Conservation (phyloP, 2,329 filamentous ascomycete genomes). For the Colletotrichum camelliae region DNA sequence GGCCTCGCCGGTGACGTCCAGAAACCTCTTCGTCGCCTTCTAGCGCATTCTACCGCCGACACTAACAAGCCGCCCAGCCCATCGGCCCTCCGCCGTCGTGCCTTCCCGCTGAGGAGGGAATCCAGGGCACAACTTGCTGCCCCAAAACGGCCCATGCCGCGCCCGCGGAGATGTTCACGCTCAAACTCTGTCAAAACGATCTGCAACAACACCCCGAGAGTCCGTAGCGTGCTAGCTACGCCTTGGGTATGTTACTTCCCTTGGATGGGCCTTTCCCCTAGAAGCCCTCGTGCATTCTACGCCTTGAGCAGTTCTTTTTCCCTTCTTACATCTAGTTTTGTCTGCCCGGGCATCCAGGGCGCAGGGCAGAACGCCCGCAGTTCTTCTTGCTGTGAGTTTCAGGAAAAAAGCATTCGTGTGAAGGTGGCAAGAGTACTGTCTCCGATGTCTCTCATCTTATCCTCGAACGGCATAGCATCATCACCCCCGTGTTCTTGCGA, state of each 20-base stretch:
- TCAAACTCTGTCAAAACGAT: neutral
- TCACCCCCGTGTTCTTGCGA: neutral
- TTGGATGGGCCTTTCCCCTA: neutral
- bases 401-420: neutral
- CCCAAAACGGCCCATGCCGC: neutral
- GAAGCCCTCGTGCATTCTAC: neutral
- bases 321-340: neutral
- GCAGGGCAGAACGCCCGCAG: neutral
- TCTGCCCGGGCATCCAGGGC: neutral
- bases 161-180: neutral
- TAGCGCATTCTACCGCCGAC: slow-evolving; percentile 4
- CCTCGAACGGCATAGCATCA: neutral
- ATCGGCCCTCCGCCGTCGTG: neutral
- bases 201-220: slow-evolving; percentile 2
- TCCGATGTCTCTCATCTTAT: neutral
- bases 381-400: neutral
- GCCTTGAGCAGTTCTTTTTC: neutral
- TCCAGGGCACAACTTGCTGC: neutral
- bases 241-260: neutral
- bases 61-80: neutral
- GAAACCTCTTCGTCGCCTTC: slow-evolving; percentile 17
- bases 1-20: slow-evolving; percentile 18
- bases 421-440: neutral
- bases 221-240: neutral
- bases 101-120: neutral